A percentile compares a stretch with the other conserved stretches of the same genome.
These are phyloP conservation scores for Xerocomellus dryophilus DNA, from an alignment of 768 basidiomycete species.

Conservation along the genomic window DNA sequence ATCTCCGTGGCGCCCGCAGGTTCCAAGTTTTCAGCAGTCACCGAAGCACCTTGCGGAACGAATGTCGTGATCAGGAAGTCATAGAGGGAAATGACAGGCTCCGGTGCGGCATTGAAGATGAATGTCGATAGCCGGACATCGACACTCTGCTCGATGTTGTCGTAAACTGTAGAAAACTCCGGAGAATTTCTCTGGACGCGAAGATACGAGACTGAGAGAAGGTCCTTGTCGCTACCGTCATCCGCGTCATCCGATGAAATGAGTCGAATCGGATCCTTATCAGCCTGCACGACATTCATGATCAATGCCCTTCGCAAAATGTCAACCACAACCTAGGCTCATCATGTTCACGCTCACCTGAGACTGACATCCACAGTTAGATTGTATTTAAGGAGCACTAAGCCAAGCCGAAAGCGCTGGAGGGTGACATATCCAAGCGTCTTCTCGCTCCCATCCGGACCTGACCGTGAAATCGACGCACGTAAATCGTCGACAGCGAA, in stretches of 20 bases:
- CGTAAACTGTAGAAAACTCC: conserved; percentile 74
- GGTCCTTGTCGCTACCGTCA: conserved; percentile 49
- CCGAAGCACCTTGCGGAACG: conserved; percentile 44
- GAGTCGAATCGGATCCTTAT: conserved; percentile 53
- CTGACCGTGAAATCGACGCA: conserved; percentile 73
- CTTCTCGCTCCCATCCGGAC: conserved; percentile 58
- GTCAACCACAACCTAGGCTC: conserved; percentile 6
- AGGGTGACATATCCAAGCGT: conserved; percentile 77
- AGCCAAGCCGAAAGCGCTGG: conserved; percentile 71
- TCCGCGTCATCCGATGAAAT: conserved; percentile 56
- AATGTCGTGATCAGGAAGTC: conserved; percentile 99
- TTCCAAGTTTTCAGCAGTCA: conserved; percentile 10
- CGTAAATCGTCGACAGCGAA: conserved; percentile 85
- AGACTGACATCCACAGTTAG: conserved; percentile 84
- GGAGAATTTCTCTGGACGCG: conserved; percentile 84
- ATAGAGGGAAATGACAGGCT: conserved; percentile 86
- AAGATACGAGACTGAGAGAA: conserved; percentile 75
- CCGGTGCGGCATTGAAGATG: conserved; percentile 82
- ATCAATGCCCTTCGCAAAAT: conserved; percentile 56
- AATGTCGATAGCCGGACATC: conserved; percentile 88
- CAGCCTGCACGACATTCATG: conserved; percentile 67
- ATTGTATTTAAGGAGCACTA: conserved; percentile 76
- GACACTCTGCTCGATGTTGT: conserved; percentile 84
- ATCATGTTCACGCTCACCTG: conserved; percentile 42
- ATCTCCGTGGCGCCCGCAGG: neutral